Evolutionary conservation across 768 basidiomycete genomes (phyloP).

Genomic region (Galerina sulciceps): DNA sequence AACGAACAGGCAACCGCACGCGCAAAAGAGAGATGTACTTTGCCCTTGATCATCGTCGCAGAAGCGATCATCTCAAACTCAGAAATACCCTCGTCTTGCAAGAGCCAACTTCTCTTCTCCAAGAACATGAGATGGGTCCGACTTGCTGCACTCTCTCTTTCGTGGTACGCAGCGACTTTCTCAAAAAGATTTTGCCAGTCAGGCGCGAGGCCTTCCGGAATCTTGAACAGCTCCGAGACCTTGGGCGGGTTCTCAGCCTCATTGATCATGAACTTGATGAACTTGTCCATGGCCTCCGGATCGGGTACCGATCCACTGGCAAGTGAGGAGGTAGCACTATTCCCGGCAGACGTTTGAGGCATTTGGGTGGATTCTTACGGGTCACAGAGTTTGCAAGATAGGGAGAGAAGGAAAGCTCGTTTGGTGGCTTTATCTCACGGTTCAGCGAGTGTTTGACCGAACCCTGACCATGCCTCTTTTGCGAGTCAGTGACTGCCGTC

Average conservation of each 20-base stretch:
- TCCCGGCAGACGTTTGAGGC: no score
- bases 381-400: no score
- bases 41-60: constrained; percentile 2
- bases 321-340: no score
- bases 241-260: constrained; percentile 1
- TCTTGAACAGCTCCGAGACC: constrained; percentile 9
- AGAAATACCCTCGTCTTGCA: constrained; percentile 9
- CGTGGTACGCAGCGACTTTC: constrained; percentile 9
- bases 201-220: constrained; percentile 4
- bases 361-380: no score
- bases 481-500: no score
- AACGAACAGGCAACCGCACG: neutral
- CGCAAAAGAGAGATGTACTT: neutral
- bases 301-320: neutral
- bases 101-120: constrained; percentile 14
- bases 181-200: constrained; percentile 10
- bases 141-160: constrained; percentile 1
- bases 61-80: constrained; percentile 17
- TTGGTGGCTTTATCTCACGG: no score
- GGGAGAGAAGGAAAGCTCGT: no score
- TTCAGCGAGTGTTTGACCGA: no score
- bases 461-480: no score
- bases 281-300: neutral
- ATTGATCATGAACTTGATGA: neutral
- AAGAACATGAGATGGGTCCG: constrained; percentile 5